Base-by-base conservation (phyloP, 495 filamentous ascomycete genomes). In the Aspergillus avenaceus region DNA sequence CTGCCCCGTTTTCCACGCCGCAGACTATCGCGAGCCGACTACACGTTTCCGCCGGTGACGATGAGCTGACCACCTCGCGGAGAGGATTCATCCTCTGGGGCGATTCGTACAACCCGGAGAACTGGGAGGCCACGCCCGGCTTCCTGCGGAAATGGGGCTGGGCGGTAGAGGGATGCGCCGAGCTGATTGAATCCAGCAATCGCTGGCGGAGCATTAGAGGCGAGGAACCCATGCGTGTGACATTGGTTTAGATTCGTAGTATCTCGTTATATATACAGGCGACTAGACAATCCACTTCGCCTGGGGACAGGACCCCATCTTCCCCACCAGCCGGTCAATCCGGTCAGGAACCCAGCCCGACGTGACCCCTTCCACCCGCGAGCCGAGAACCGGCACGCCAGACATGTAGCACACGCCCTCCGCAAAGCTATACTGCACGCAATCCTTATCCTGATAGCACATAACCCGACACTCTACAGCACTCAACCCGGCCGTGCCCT, bases 381-480 rank as follows among this genome's bases (percentile, higher is more conserved):
- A 36, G 1, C 67, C 65, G 18, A 63, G 41, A 9, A 58, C 18
- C 0, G 52, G 51, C 29, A 51, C 45, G 0, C 45, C 49, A 0
- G 67, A 67, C 4, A 61, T 69, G 13, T 58, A 64, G 45, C 70
- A 70, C 9, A 52, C 51, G 6, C 62, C 50, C 1, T 56, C 59
- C 1, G 59, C 52, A 40, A 70, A 52, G 5, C 63, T 61, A 40
- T 71, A 76, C 50, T 74, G 72, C 37, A 76, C 41, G 41, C 75
- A 77, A 6, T 57, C 52, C 9, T 52, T 28, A 5, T 68, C 51
- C 8, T 50, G 52, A 19, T 62, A 63, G 34, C 74, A 79, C 12
- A 55, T 43, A 8, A 53, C 56, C 32, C 60, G 64, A 41, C 73
- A 78, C 26, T 68, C 67, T 4, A 55, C 61, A 16, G 64, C 43